A percentile compares a stretch with the other conserved stretches of the same genome.
Conservation (phyloP, 1,284 basidiomycete species). For the Gomphus bonarii region DNA sequence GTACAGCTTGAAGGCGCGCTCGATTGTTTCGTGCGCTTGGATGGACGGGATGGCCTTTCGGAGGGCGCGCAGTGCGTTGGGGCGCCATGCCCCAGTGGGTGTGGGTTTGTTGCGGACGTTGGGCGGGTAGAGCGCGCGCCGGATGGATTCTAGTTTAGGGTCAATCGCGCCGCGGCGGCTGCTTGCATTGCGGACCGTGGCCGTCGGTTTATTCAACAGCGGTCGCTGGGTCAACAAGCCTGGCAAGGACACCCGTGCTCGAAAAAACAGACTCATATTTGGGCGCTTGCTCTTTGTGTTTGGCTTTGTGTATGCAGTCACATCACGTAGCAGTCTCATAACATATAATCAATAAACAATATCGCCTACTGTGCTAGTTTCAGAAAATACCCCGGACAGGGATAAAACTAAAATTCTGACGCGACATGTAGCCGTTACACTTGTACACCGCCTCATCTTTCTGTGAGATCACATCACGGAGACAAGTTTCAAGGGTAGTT, state of each 20-base stretch:
- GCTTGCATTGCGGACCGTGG: constrained; percentile 5
- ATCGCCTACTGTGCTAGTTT: too few species aligned
- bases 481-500: too few species aligned
- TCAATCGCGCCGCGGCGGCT: constrained; percentile 29
- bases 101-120: constrained; percentile 59
- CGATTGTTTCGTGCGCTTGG: constrained; percentile 84
- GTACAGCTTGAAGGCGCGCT: constrained; percentile 83
- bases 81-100: constrained; percentile 75
- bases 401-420: too few species aligned
- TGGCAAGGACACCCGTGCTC: neutral
- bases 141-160: constrained; percentile 61
- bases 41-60: constrained; percentile 69
- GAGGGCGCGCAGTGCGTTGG: constrained; percentile 58
- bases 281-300: neutral
- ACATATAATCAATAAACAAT: too few species aligned
- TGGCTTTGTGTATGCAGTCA: neutral
- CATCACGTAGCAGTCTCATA: too few species aligned
- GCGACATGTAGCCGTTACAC: too few species aligned
- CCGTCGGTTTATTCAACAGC: neutral
- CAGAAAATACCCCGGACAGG: too few species aligned
- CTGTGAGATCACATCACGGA: too few species aligned
- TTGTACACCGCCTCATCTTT: too few species aligned
- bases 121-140: constrained; percentile 69
- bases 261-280: neutral
- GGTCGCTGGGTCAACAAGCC: neutral